A percentile compares a stretch with the other conserved stretches of the same genome.
Conservation (phyloP, 495 filamentous ascomycete genomes). For the Mytilinidion resinicola region DNA sequence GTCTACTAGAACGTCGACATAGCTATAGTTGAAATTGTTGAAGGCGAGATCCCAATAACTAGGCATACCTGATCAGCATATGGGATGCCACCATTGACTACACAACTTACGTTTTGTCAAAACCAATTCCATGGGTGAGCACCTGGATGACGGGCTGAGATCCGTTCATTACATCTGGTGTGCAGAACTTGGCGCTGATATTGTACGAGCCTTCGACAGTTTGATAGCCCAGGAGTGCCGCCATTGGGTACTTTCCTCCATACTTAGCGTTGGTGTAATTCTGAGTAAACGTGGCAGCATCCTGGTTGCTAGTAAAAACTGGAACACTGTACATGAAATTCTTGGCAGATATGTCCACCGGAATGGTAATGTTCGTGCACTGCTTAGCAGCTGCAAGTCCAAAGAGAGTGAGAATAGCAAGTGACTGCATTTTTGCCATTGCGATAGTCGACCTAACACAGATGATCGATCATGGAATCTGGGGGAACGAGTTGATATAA, state of each 20-base stretch:
- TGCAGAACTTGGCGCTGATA: slow-evolving; percentile 46
- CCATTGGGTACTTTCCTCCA: neutral
- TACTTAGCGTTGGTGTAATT: slow-evolving; percentile 26
- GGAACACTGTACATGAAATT: slow-evolving; percentile 32
- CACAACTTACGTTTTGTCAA: slow-evolving; percentile 43
- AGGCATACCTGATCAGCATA: neutral
- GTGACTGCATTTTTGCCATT: neutral
- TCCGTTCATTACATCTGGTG: slow-evolving; percentile 34
- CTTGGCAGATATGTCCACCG: slow-evolving; percentile 18
- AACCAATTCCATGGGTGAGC: slow-evolving; percentile 57
- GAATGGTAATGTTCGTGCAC: neutral
- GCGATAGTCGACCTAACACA: neutral
- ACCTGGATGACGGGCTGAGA: slow-evolving; percentile 43
- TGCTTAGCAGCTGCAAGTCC: neutral
- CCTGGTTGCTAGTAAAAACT: slow-evolving; percentile 26
- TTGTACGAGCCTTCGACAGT: slow-evolving; percentile 42
- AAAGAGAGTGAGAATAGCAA: neutral
- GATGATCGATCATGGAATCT: neutral
- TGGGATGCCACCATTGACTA: neutral
- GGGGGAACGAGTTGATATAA: neutral
- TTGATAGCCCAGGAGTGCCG: slow-evolving; percentile 28
- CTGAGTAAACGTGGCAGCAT: slow-evolving; percentile 36
- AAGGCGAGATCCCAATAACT: slow-evolving; percentile 56
- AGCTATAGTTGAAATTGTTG: slow-evolving; percentile 38
- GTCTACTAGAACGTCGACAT: slow-evolving; percentile 46